phyloP scores from a whole-genome alignment of 139 green algal species.

The Chlamydomonas sp. region DNA sequence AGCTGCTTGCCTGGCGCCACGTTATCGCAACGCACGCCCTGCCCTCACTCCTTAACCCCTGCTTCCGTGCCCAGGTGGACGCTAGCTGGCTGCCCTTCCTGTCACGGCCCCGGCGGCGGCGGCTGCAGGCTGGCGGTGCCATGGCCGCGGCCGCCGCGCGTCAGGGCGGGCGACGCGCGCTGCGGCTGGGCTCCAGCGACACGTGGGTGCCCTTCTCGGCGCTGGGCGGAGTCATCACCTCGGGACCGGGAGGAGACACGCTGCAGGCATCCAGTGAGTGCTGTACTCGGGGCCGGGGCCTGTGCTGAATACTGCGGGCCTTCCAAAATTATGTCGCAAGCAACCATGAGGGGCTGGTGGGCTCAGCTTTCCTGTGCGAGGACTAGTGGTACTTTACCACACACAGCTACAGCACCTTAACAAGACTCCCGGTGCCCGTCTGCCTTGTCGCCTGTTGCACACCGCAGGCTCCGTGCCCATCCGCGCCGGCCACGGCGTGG shows the following conservation, averaged over 20 bases:
- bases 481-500: slow-evolving; percentile 41
- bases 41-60: background rate
- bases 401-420: no score
- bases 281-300: background rate
- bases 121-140: background rate
- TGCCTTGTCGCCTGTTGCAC: background rate
- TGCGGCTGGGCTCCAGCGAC: slow-evolving; percentile 42
- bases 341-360: no score
- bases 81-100: slow-evolving; percentile 32
- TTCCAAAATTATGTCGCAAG: no score
- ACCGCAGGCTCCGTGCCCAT: slow-evolving; percentile 37
- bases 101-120: background rate
- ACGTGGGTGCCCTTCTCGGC: slow-evolving; percentile 51
- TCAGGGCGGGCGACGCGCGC: slow-evolving; percentile 35
- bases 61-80: background rate
- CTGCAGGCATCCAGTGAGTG: slow-evolving; percentile 33
- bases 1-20: no score
- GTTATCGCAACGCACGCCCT: no score
- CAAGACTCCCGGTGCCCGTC: background rate
- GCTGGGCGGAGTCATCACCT: slow-evolving; percentile 21
- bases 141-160: background rate
- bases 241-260: slow-evolving; percentile 2
- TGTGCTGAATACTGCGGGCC: no score
- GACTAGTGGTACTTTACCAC: no score
- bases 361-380: no score